These are phyloP conservation scores for Pseudonitzschia delicatissima DNA, from an alignment of 108 stramenopile species.

Conservation along the genomic window DNA sequence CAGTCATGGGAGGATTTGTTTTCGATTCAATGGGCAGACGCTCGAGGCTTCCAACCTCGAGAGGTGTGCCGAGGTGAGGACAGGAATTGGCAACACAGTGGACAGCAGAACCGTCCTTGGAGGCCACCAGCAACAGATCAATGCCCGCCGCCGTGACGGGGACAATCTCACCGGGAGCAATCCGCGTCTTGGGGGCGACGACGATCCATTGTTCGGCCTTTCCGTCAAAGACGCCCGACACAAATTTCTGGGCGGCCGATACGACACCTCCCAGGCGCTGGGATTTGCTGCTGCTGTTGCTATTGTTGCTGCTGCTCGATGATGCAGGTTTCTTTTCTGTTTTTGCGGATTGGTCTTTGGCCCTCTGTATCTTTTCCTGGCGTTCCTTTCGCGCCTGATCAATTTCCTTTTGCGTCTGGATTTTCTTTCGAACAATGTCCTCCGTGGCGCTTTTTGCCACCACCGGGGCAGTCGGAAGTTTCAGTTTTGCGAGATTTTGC, in stretches of 20 bases:
- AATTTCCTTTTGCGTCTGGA: slow-evolving; percentile 2
- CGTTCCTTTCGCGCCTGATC: slow-evolving; percentile 11
- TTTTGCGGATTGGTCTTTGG: neutral
- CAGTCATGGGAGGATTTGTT: neutral
- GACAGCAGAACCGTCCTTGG: slow-evolving; percentile 64
- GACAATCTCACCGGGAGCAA: slow-evolving; percentile 86
- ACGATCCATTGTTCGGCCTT: slow-evolving; percentile 71
- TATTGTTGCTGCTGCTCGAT: neutral
- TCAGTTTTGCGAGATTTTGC: neutral
- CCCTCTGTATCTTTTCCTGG: neutral
- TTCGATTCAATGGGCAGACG: slow-evolving; percentile 44
- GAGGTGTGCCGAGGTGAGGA: slow-evolving; percentile 95
- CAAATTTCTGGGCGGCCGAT: slow-evolving; percentile 26
- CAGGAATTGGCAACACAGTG: slow-evolving; percentile 93
- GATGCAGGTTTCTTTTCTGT: neutral
- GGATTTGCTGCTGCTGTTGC: neutral
- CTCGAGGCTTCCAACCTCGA: slow-evolving; percentile 87
- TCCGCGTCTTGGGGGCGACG: slow-evolving; percentile 78
- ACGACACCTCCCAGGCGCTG: slow-evolving; percentile 9
- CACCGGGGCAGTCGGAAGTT: no score
- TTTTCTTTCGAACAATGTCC: neutral
- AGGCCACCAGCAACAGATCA: slow-evolving; percentile 71
- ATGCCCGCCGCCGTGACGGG: slow-evolving; percentile 81
- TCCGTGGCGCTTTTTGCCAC: neutral
- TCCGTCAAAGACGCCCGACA: slow-evolving; percentile 10